A percentile compares a stretch with the other conserved stretches of the same genome.
These are phyloP conservation scores for Penicillium mononematosum DNA, from an alignment of 495 filamentous ascomycete genomes.

Conservation along the genomic window DNA sequence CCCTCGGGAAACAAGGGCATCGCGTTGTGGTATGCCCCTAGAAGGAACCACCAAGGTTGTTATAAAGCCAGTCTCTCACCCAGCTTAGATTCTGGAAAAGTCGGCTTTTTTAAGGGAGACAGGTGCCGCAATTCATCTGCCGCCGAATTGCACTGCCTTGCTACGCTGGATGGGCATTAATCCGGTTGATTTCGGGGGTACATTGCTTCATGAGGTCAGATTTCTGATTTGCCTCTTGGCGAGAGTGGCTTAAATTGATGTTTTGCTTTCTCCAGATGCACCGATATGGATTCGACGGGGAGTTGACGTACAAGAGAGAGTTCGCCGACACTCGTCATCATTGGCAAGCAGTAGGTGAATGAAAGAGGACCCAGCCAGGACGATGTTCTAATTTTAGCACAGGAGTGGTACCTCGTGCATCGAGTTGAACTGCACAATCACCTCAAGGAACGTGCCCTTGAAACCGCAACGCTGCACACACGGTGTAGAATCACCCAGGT, in stretches of 20 bases:
- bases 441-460: constrained; percentile 39
- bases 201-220: constrained; percentile 26
- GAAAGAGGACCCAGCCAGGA: neutral
- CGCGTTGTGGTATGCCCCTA: constrained; percentile 25
- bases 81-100: constrained; percentile 48
- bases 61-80: neutral
- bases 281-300: constrained; percentile 20
- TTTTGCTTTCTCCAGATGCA: constrained; percentile 19
- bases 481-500: constrained; percentile 52
- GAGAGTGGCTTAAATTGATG: neutral
- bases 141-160: constrained; percentile 49
- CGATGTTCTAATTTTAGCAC: constrained; percentile 2
- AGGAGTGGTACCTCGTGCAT: constrained; percentile 48
- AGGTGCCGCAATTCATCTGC: constrained; percentile 53
- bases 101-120: constrained; percentile 52
- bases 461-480: constrained; percentile 49
- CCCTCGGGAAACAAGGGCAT: constrained; percentile 33
- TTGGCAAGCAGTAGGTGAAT: constrained; percentile 27
- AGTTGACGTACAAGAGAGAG: constrained; percentile 22
- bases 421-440: constrained; percentile 53
- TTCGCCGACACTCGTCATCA: constrained; percentile 20
- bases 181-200: constrained; percentile 33
- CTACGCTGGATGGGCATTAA: constrained; percentile 50
- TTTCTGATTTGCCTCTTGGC: neutral
- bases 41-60: neutral